Conservation (phyloP, 371 early-diverging fungal species). For the Syncephalastrum sp. region DNA sequence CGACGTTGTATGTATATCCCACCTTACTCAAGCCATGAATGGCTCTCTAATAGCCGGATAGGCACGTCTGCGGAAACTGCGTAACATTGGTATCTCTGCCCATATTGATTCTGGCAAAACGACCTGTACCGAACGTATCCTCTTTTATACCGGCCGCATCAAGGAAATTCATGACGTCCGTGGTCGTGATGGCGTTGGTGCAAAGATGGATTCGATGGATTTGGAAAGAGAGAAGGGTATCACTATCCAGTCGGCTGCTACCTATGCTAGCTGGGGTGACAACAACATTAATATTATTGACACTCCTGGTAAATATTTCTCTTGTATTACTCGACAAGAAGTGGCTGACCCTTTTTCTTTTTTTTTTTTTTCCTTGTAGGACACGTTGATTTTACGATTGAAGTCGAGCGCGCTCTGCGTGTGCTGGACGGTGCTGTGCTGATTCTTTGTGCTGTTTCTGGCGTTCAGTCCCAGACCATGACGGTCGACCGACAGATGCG, state of each 20-base stretch:
- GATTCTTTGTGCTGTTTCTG: conserved; percentile 83
- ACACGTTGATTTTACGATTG: conserved; percentile 93
- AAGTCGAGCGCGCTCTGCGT: conserved; percentile 89
- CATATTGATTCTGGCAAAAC: conserved; percentile 99
- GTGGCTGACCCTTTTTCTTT: background rate
- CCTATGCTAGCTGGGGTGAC: conserved; percentile 82
- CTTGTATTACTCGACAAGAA: background rate
- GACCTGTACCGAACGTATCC: conserved; percentile 95
- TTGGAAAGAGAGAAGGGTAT: conserved; percentile 97
- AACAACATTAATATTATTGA: conserved; percentile 89
- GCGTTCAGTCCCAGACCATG: conserved; percentile 93
- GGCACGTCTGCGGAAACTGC: conserved; percentile 62
- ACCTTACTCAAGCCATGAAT: background rate
- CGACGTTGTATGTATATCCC: conserved; percentile 34
- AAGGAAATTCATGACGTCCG: conserved; percentile 96
- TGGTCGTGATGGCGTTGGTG: conserved; percentile 96
- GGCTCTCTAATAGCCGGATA: conserved; percentile 7
- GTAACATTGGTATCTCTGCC: conserved; percentile 98
- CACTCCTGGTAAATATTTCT: conserved; percentile 68
- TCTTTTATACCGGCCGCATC: conserved; percentile 96
- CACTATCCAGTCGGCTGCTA: conserved; percentile 90
- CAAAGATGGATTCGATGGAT: conserved; percentile 99
- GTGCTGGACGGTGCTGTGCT: conserved; percentile 90
- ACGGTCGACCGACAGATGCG: conserved; percentile 96
- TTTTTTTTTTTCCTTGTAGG: conserved; percentile 37